phyloP scores from a whole-genome alignment of 768 basidiomycete species.

The Termitomyces eurrhizus region DNA sequence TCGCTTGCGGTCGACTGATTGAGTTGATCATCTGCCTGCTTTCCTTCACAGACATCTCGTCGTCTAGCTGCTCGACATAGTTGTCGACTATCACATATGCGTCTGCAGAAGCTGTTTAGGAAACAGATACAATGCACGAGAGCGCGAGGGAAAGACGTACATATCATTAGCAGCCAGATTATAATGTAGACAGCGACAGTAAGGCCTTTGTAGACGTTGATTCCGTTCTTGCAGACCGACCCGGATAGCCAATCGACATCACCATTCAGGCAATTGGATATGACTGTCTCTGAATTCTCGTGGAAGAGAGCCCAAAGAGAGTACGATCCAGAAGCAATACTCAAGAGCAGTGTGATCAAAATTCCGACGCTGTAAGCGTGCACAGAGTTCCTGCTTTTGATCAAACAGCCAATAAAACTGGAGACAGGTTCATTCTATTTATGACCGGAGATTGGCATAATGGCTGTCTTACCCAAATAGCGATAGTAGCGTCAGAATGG shows the following conservation, averaged over 20 bases:
- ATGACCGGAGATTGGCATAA: neutral
- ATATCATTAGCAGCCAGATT: conserved; percentile 52
- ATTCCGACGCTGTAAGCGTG: conserved; percentile 40
- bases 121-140: neutral
- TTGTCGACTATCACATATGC: conserved; percentile 47
- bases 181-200: conserved; percentile 42
- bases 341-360: conserved; percentile 41
- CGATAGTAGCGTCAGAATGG: conserved; percentile 43
- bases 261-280: conserved; percentile 36
- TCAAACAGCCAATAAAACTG: conserved; percentile 42
- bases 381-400: conserved; percentile 38
- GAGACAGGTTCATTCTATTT: neutral
- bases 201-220: conserved; percentile 38
- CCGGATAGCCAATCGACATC: conserved; percentile 23
- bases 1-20: conserved; percentile 18
- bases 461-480: conserved; percentile 43
- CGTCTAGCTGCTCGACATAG: conserved; percentile 50
- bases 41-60: conserved; percentile 36
- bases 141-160: conserved; percentile 30
- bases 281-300: conserved; percentile 30
- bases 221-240: conserved; percentile 38
- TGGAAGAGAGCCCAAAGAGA: conserved; percentile 47
- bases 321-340: conserved; percentile 44
- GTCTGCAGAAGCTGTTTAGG: conserved; percentile 27
- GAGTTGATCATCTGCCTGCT: conserved; percentile 21